Evolutionary conservation across 768 basidiomycete genomes (phyloP).

Genomic region (Piloderma croceum): DNA sequence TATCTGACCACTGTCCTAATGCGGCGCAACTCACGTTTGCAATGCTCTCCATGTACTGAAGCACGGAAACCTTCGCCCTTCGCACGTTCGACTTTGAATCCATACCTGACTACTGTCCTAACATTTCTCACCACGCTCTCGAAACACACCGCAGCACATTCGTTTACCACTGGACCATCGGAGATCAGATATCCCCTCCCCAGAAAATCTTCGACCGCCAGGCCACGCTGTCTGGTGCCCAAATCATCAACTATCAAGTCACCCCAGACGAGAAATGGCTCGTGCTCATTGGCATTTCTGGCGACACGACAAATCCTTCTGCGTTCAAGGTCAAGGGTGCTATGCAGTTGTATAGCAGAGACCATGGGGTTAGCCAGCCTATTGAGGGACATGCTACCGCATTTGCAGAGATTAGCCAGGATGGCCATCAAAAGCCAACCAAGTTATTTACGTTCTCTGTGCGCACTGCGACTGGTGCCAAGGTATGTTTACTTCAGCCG

Average conservation of each 20-base stretch:
- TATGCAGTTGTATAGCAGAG: conserved; percentile 94
- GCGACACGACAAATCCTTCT: conserved; percentile 85
- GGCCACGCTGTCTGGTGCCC: conserved; percentile 85
- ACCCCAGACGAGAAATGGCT: conserved; percentile 96
- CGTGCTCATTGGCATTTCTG: conserved; percentile 91
- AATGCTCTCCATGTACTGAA: conserved; percentile 71
- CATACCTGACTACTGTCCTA: conserved; percentile 79
- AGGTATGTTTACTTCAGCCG: conserved; percentile 48
- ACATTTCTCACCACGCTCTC: conserved; percentile 83
- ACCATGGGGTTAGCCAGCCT: conserved; percentile 91
- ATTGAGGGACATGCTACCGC: conserved; percentile 98
- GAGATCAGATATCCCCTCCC: conserved; percentile 68
- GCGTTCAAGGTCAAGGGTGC: conserved; percentile 99
- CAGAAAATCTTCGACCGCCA: conserved; percentile 97
- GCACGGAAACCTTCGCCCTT: conserved; percentile 56
- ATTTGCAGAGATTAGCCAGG: conserved; percentile 87
- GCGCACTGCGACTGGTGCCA: conserved; percentile 94
- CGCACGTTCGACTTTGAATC: conserved; percentile 58
- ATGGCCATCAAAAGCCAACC: conserved; percentile 77
- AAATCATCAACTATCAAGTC: conserved; percentile 97
- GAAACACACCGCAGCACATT: conserved; percentile 65
- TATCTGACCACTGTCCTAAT: no score
- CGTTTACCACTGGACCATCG: conserved; percentile 87
- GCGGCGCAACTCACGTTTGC: conserved; percentile 76
- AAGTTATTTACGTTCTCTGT: conserved; percentile 96